phyloP scores from a whole-genome alignment of 495 filamentous ascomycete genomes.

The Parathielavia appendiculata region DNA sequence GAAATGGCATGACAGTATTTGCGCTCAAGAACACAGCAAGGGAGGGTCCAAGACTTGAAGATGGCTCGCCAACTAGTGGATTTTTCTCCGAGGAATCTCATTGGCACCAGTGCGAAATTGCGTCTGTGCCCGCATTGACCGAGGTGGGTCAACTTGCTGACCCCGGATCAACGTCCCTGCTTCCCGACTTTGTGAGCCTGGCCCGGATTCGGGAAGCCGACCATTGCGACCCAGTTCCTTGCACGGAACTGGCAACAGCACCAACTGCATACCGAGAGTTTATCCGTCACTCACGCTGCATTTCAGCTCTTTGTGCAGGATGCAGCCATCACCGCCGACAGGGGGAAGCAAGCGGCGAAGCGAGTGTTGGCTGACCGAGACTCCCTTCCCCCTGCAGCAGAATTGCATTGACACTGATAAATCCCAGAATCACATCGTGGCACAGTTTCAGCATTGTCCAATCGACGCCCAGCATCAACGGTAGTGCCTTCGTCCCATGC shows the following conservation, averaged over 20 bases:
- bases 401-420: background rate
- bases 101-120: too few relatives aligned
- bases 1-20: too few relatives aligned
- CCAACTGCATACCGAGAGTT: background rate
- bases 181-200: constrained; percentile 8
- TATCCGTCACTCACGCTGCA: background rate
- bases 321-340: background rate
- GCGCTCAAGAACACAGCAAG: too few relatives aligned
- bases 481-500: background rate
- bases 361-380: background rate
- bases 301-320: background rate
- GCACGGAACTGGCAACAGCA: background rate
- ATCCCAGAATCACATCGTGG: too few relatives aligned
- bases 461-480: background rate
- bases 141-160: background rate
- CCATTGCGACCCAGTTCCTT: too few relatives aligned
- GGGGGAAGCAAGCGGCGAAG: background rate
- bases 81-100: too few relatives aligned
- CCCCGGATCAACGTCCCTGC: constrained; percentile 18
- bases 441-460: constrained; percentile 1
- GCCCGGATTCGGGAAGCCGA: constrained; percentile 1
- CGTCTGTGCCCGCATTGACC: too few relatives aligned
- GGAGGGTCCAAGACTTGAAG: too few relatives aligned
- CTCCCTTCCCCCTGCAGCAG: constrained; percentile 4
- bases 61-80: too few relatives aligned